Evolutionary conservation across 345 rosid genomes (phyloP), one percentile per base, ranked within the genome.

Genomic region (Litchi chinensis): DNA sequence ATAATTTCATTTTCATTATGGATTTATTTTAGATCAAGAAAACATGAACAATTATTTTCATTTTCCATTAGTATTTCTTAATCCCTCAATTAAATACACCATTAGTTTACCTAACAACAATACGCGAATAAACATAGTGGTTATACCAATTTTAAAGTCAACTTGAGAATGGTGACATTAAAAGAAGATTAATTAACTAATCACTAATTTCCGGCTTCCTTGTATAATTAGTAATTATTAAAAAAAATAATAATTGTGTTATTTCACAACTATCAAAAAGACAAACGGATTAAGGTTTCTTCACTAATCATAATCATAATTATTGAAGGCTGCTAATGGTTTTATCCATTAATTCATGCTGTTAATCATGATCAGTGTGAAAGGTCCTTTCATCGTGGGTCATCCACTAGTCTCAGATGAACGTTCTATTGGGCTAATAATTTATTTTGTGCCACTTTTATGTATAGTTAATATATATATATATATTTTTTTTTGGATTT

Each of bases 111-210:
- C 37, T 32, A 32, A 3, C 37, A 32, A 32, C 37, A 32, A 32
- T 32, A 32, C 2, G 4, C 37, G 37, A 3, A 32, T 32, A 32
- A 28, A 32, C 37, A 32, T 32, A 32, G 37, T 32, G 37, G 3
- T 32, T 32, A 32, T 1, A 26, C 28, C 28, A 26, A 26, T 26
- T 26, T 32, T 32, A 32, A 32, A 32, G 79, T 70, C 79, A 76
- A 77, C 32, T 69, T 5, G 32, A 26, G 56, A 69, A 43, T 19
- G 69, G 69, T 76, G 68, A 50, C 66, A 74, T 12, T 11, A 10
- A 10, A 19, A 48, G 70, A 69, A 66, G n/a, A 52, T 57, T 48
- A 40, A 54, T 28, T 54, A 15, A 32, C 0, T 32, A 32, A 32
- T 43, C 39, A 73, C 12, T 24, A 21, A 68, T 52, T 11, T 65